A percentile compares a stretch with the other conserved stretches of the same genome.
phyloP scores from a whole-genome alignment of 495 filamentous ascomycete species.

The Neurospora sp. region DNA sequence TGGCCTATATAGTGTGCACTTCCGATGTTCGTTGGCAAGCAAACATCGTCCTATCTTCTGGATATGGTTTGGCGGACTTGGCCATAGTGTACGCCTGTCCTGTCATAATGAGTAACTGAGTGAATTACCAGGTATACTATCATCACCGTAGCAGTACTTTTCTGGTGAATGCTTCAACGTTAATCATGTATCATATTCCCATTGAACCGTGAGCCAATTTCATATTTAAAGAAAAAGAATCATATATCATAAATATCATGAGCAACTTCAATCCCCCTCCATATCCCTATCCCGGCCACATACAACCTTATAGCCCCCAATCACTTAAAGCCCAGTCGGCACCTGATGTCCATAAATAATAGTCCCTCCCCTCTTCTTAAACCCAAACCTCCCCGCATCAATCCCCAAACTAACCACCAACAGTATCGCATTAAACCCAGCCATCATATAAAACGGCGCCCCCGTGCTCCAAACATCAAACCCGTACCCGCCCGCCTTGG shows the following conservation, averaged over 20 bases:
- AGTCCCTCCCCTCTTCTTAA: neutral
- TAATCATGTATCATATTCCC: neutral
- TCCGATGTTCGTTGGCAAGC: no score
- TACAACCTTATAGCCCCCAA: neutral
- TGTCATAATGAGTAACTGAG: neutral
- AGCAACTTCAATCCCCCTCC: neutral
- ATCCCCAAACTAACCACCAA: constrained; percentile 46
- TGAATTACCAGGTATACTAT: neutral
- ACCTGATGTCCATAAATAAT: neutral
- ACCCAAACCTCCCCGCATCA: constrained; percentile 15
- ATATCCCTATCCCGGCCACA: no score
- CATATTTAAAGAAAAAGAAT: neutral
- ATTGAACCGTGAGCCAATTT: neutral
- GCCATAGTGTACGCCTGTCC: no score
- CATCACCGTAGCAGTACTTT: neutral
- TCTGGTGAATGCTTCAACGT: neutral
- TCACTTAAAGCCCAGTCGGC: neutral
- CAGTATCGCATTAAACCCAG: constrained; percentile 68
- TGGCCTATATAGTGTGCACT: no score
- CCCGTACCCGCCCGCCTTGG: constrained; percentile 79
- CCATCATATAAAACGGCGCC: constrained; percentile 88
- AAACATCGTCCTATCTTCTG: no score
- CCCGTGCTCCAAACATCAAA: constrained; percentile 63
- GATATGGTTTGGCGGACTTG: no score
- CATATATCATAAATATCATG: neutral